phyloP scores from a whole-genome alignment of 768 basidiomycete genomes.

The Lentinus brumalis region DNA sequence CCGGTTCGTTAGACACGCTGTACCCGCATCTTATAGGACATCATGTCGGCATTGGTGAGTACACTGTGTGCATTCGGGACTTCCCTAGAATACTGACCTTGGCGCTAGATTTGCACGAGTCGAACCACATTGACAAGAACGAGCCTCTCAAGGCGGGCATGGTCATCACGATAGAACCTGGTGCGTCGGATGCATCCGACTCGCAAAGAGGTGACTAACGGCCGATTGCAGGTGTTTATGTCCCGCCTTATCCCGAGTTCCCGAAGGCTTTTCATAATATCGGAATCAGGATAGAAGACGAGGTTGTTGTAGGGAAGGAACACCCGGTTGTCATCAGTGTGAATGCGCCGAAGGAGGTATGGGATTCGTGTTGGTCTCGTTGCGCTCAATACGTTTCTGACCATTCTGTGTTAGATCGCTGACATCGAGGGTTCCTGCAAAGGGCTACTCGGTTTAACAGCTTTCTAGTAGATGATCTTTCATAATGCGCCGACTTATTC shows the following conservation, averaged over 20 bases:
- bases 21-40: slow-evolving; percentile 96
- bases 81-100: background rate
- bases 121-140: slow-evolving; percentile 57
- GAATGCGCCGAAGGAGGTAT: slow-evolving; percentile 82
- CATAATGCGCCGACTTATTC: too few relatives aligned
- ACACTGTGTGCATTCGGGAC: too few relatives aligned
- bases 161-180: slow-evolving; percentile 92
- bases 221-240: slow-evolving; percentile 67
- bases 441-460: slow-evolving; percentile 64
- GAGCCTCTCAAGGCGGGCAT: slow-evolving; percentile 75
- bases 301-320: slow-evolving; percentile 67
- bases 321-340: slow-evolving; percentile 66
- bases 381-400: background rate
- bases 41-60: slow-evolving; percentile 84
- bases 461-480: slow-evolving; percentile 36
- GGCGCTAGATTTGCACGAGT: slow-evolving; percentile 83
- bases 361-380: background rate
- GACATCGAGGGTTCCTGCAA: slow-evolving; percentile 84
- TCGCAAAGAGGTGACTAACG: background rate
- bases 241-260: slow-evolving; percentile 76
- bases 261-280: slow-evolving; percentile 90
- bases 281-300: slow-evolving; percentile 92
- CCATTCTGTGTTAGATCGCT: slow-evolving; percentile 44
- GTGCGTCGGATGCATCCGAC: slow-evolving; percentile 35
- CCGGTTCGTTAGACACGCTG: slow-evolving; percentile 66